Evolutionary conservation across 306 rosid species (phyloP).

Genomic region (Astragalus membranaceus): DNA sequence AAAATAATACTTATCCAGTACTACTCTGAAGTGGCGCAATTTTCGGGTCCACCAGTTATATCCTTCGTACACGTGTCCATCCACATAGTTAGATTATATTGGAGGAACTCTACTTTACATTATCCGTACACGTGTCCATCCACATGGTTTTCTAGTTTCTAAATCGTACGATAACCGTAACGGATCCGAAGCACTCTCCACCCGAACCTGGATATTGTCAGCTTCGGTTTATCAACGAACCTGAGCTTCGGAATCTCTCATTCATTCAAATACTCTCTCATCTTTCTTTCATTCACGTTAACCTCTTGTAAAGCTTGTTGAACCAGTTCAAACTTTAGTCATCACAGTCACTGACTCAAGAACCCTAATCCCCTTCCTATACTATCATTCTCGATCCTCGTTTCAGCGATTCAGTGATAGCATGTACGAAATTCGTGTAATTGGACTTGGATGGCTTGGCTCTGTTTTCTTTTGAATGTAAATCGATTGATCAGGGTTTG

Average conservation of each 20-base stretch:
- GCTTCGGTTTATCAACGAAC: conserved; percentile 18
- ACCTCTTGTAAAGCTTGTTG: conserved; percentile 1
- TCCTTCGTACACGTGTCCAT: no score
- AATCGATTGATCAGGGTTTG: not conserved
- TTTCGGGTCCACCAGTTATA: no score
- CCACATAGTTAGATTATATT: no score
- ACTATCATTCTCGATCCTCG: not conserved
- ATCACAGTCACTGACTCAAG: not conserved
- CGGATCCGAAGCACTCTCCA: not conserved
- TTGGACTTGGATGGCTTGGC: not conserved
- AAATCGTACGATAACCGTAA: not conserved
- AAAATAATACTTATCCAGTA: no score
- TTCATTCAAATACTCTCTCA: conserved; percentile 14
- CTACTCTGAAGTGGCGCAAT: no score
- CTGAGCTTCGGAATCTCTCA: conserved; percentile 30
- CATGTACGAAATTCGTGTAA: conserved; percentile 11
- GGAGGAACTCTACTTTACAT: no score
- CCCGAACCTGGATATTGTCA: conserved; percentile 17
- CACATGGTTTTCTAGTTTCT: not conserved
- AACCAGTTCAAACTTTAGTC: conserved; percentile 13
- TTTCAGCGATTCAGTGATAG: conserved; percentile 8
- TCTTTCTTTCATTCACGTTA: conserved; percentile 2
- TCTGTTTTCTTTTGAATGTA: not conserved
- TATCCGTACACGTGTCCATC: not conserved
- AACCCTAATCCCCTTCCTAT: conserved; percentile 6